Percentiles rank a stretch among this genome's conserved stretches.
Conservation (phyloP, 2,329 filamentous ascomycete genomes). For the Cladosporium oxysporum region DNA sequence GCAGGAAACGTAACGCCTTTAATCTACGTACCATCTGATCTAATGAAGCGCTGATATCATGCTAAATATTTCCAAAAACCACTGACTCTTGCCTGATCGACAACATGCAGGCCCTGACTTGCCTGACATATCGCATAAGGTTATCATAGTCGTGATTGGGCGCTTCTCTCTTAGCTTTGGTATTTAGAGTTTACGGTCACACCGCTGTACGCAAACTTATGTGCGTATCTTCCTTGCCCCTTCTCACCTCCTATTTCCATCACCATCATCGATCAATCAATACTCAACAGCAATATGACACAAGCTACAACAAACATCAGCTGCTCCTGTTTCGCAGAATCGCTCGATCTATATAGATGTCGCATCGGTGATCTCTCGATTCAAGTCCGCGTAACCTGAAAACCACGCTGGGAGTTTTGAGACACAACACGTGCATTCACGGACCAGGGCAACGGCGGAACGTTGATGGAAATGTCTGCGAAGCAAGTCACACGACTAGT, state of each 20-base stretch:
- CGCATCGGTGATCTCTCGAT: neutral
- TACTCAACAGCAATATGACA: neutral
- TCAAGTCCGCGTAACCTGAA: neutral
- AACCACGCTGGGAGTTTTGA: conserved; percentile 2
- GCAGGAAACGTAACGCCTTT: neutral
- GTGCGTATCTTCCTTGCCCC: neutral
- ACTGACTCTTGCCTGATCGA: neutral
- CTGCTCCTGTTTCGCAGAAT: neutral
- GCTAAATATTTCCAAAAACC: no score
- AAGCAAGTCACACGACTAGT: neutral
- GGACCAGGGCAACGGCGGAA: neutral
- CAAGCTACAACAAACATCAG: neutral
- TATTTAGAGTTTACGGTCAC: neutral
- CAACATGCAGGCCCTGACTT: neutral
- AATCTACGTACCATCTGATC: neutral
- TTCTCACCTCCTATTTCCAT: neutral
- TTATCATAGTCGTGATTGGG: neutral
- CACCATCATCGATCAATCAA: neutral
- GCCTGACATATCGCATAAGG: neutral
- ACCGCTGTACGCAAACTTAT: neutral
- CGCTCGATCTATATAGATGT: neutral
- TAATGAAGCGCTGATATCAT: neutral
- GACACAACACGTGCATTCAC: neutral
- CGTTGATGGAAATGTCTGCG: neutral
- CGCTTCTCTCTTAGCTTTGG: neutral